Base-by-base conservation (phyloP, 306 rosid species). In the Lupinus albus region DNA sequence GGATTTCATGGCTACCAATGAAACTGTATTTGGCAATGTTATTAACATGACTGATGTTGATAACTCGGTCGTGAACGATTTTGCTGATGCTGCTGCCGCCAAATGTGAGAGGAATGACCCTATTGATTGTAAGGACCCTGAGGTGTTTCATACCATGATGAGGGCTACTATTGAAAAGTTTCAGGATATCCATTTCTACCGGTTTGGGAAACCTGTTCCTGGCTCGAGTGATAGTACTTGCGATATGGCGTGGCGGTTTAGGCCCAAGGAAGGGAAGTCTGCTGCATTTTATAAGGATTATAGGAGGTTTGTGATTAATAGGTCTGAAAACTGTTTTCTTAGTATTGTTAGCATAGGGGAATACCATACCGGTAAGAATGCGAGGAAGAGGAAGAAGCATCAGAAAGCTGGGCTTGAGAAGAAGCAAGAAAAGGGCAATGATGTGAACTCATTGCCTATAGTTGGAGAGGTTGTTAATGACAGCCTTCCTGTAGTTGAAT, bases 171-270 rank as follows among this genome's bases (percentile, higher is more conserved):
- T 94, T 60, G 97, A 94, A 28, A 79, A 59, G 81, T 94, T 91
- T 71, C 78, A 87, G 91, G 99, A 94, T 76, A 88, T 90, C 62
- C 97, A 94, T 68, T 94, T 94, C 73, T 94, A 94, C 73, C 63
- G 84, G 46, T 94, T 94, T 57, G 96, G 99, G 72, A 94, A 94
- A 67, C 84, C 97, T 0, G 89, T 75, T 21, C 64, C 17, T 4
- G 97, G 97, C 6, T 79, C 81, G 0, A 81, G 85, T 70, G 91
- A 79, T 52, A 80, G 77, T 72, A 86, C 76, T 68, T 94, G 99
- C 6, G 99, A 94, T 81, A 94, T 94, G 97, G 99, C 99, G 0
- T 94, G 99, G 99, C 81, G 96, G 65, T 94, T 82, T 70, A 83
- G 97, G 87, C 99, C 99, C 4, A 90, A 90, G 80, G 99, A 94